phyloP scores from a whole-genome alignment of 1,284 basidiomycete species.

The Cutaneotrichosporon mucoides region DNA sequence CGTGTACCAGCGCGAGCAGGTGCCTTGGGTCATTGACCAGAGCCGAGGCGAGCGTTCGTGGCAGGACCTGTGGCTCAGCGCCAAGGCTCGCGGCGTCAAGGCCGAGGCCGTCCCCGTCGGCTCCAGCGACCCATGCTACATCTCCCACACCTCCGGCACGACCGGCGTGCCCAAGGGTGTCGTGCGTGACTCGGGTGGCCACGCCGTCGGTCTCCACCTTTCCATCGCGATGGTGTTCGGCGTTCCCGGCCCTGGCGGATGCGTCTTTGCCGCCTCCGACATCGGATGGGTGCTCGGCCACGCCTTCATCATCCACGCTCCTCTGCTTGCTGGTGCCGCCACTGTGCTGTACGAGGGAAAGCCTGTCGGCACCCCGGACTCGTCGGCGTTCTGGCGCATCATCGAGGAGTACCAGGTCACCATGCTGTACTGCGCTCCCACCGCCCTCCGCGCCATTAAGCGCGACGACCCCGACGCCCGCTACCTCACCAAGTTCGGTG shows the following conservation, averaged over 20 bases:
- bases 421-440: slow-evolving; percentile 84
- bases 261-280: slow-evolving; percentile 68
- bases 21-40: slow-evolving; percentile 12
- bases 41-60: slow-evolving; percentile 14
- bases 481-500: slow-evolving; percentile 12
- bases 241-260: slow-evolving; percentile 56
- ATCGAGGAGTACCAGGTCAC: slow-evolving; percentile 86
- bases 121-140: slow-evolving; percentile 18
- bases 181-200: slow-evolving; percentile 88
- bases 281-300: slow-evolving; percentile 97
- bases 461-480: slow-evolving; percentile 19
- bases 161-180: slow-evolving; percentile 95
- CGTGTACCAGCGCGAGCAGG: slow-evolving; percentile 66
- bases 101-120: slow-evolving; percentile 16
- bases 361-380: slow-evolving; percentile 80
- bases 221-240: slow-evolving; percentile 91
- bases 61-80: slow-evolving; percentile 12
- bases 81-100: slow-evolving; percentile 10
- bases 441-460: slow-evolving; percentile 41
- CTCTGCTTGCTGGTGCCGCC: slow-evolving; percentile 71
- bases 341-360: slow-evolving; percentile 93
- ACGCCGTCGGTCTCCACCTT: slow-evolving; percentile 76
- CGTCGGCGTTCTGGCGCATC: slow-evolving; percentile 89
- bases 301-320: slow-evolving; percentile 92
- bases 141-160: slow-evolving; percentile 76